phyloP scores from a whole-genome alignment of 2,329 filamentous ascomycete species.

The Aureobasidium sp. region DNA sequence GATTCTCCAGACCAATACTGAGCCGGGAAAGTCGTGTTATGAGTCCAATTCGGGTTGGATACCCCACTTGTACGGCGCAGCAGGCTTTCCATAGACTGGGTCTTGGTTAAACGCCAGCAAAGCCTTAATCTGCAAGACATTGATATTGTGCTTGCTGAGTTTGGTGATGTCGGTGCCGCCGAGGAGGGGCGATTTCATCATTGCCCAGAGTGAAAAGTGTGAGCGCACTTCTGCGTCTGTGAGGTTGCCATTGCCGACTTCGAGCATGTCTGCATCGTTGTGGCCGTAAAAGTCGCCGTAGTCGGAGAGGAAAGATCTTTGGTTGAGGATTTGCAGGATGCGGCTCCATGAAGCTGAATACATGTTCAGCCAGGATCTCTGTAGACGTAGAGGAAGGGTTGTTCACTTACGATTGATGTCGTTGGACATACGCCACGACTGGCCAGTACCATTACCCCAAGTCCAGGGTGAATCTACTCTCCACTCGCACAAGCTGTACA shows the following conservation, averaged over 20 bases:
- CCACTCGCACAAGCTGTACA: conserved; percentile 33
- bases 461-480: conserved; percentile 30
- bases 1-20: neutral
- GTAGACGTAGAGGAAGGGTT: neutral
- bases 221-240: conserved; percentile 42
- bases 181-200: conserved; percentile 43
- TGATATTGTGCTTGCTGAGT: conserved; percentile 36
- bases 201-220: conserved; percentile 47
- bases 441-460: conserved; percentile 43
- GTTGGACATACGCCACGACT: conserved; percentile 39
- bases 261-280: conserved; percentile 47
- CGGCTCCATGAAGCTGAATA: conserved; percentile 41
- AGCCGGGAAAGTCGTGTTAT: neutral
- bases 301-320: conserved; percentile 40
- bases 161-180: conserved; percentile 40
- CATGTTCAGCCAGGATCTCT: conserved; percentile 19
- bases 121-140: conserved; percentile 24
- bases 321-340: conserved; percentile 46
- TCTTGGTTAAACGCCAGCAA: conserved; percentile 45
- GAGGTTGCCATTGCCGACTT: conserved; percentile 41
- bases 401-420: conserved; percentile 40
- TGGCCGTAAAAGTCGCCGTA: conserved; percentile 41
- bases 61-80: neutral
- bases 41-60: neutral
- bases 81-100: conserved; percentile 18